Percentiles rank a stretch among this genome's conserved stretches.
Evolutionary conservation across 1,139 yeast species (phyloP).

Genomic region (Candida sanyaensis): DNA sequence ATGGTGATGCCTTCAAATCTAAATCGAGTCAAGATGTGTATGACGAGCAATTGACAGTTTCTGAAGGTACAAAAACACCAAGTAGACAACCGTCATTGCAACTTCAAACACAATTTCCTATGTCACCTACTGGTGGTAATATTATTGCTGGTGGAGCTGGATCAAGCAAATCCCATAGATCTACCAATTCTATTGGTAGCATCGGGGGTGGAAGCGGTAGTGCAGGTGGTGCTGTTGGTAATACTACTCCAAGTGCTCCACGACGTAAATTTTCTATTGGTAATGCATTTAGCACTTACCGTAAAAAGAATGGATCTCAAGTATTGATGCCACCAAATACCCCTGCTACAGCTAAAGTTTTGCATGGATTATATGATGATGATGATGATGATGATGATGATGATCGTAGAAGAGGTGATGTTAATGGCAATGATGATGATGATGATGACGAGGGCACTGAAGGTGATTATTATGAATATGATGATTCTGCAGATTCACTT

Average conservation of each 20-base stretch:
- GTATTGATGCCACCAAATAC: constrained; percentile 50
- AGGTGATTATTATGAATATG: constrained; percentile 32
- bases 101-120: constrained; percentile 28
- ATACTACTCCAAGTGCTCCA: constrained; percentile 36
- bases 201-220: constrained; percentile 21
- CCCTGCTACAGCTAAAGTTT: constrained; percentile 49
- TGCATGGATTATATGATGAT: constrained; percentile 40
- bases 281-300: constrained; percentile 46
- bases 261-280: constrained; percentile 68
- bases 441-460: constrained; percentile 21
- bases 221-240: constrained; percentile 18
- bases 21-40: constrained; percentile 30
- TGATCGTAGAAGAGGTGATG: constrained; percentile 14
- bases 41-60: constrained; percentile 17
- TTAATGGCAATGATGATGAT: not conserved
- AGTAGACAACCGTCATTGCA: constrained; percentile 45
- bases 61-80: constrained; percentile 26
- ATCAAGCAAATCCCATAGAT: constrained; percentile 21
- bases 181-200: constrained; percentile 21
- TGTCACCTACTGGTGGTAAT: constrained; percentile 9
- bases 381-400: constrained; percentile 38
- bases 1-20: constrained; percentile 47
- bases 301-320: constrained; percentile 50
- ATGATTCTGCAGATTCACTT: constrained; percentile 67
- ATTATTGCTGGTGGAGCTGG: constrained; percentile 7